Evolutionary conservation across 306 rosid genomes (phyloP).

Genomic region (Morella rubra): DNA sequence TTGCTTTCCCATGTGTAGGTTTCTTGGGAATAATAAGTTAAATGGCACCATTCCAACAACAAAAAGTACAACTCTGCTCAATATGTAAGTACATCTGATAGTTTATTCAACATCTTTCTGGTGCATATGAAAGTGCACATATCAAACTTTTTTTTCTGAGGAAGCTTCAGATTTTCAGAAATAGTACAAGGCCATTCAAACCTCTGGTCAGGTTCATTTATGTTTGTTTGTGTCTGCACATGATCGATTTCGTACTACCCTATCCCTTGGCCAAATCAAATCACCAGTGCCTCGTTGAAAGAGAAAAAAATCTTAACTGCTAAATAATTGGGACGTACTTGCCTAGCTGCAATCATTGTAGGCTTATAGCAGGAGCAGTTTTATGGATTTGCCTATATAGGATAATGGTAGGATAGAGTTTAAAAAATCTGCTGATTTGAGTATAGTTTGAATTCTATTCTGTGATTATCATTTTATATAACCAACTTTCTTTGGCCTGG

Average conservation of each 20-base stretch:
- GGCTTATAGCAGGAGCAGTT: not conserved
- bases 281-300: not conserved
- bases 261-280: not conserved
- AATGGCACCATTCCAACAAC: slow-evolving; percentile 55
- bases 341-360: not conserved
- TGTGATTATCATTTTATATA: too few relatives aligned
- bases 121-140: not conserved
- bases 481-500: too few relatives aligned
- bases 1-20: slow-evolving; percentile 37
- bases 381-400: not conserved
- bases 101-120: not conserved
- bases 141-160: not conserved
- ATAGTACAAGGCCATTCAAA: not conserved
- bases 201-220: not conserved
- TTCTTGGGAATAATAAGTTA: slow-evolving; percentile 79
- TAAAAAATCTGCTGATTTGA: not conserved
- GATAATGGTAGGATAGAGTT: not conserved
- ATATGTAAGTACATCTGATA: slow-evolving; percentile 48
- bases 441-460: too few relatives aligned
- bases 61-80: slow-evolving; percentile 45
- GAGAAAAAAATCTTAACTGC: not conserved
- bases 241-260: not conserved
- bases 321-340: not conserved
- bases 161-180: not conserved
- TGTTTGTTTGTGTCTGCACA: not conserved